A percentile compares a stretch with the other conserved stretches of the same genome.
Evolutionary conservation across 257 asterid species (phyloP).

Genomic region (Salvia miltiorrhiza): DNA sequence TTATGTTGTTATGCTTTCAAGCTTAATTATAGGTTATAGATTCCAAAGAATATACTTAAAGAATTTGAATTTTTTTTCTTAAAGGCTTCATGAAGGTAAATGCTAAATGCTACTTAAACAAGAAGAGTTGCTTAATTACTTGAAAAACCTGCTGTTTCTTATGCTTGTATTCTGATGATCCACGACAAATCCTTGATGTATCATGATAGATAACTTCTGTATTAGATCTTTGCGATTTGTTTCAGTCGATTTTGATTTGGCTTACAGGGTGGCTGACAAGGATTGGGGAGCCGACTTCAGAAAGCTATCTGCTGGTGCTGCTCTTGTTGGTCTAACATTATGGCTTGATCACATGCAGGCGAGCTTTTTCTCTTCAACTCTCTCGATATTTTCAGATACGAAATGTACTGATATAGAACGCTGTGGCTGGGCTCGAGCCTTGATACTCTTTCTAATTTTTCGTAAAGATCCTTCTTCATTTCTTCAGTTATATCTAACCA

Average conservation of each 20-base stretch:
- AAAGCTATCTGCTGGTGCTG: constrained; percentile 93
- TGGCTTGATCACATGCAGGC: constrained; percentile 99
- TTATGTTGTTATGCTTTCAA: constrained; percentile 4
- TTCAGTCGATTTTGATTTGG: constrained; percentile 23
- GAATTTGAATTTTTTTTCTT: not conserved
- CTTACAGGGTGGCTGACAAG: constrained; percentile 86
- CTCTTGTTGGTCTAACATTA: constrained; percentile 86
- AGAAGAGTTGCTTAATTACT: not conserved
- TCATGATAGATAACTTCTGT: constrained; percentile 1
- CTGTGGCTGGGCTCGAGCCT: constrained; percentile 1
- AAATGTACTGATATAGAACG: not conserved
- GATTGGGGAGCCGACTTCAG: constrained; percentile 99
- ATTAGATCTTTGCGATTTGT: constrained; percentile 8
- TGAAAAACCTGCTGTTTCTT: not conserved
- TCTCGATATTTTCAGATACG: constrained; percentile 5
- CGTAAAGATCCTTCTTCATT: not conserved
- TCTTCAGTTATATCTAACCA: not conserved
- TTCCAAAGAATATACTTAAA: not conserved
- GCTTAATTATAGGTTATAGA: not conserved
- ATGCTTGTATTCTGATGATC: not conserved
- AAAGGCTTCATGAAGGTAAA: not conserved
- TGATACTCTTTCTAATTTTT: constrained; percentile 15
- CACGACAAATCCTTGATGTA: not conserved
- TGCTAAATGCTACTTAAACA: not conserved
- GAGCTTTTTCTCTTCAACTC: constrained; percentile 12